phyloP scores from a whole-genome alignment of 2,329 filamentous ascomycete species.

The Ophiostoma sp. region DNA sequence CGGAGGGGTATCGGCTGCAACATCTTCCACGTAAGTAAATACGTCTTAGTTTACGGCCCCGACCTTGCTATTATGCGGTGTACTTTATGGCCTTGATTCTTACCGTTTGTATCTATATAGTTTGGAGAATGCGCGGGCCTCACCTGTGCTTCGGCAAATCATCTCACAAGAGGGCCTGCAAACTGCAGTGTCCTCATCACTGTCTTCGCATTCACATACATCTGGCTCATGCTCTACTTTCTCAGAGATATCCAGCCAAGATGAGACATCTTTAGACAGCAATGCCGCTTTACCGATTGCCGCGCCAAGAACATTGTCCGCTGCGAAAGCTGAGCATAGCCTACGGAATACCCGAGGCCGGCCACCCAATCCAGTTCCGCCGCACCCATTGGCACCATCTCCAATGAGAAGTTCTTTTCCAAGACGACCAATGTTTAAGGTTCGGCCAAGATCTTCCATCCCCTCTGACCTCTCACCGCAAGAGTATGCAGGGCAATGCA shows the following conservation, averaged over 20 bases:
- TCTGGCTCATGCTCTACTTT: constrained; percentile 57
- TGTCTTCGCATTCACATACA: constrained; percentile 53
- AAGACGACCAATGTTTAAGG: constrained; percentile 44
- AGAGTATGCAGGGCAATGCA: constrained; percentile 89
- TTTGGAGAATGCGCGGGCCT: not conserved
- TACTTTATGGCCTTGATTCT: not conserved
- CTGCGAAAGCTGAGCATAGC: not conserved
- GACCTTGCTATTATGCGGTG: not conserved
- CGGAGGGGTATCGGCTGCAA: no score
- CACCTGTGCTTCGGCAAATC: not conserved
- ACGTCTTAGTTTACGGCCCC: not conserved
- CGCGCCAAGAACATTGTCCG: no score
- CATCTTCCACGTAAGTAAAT: not conserved
- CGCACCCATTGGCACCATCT: not conserved
- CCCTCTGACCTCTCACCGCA: constrained; percentile 69
- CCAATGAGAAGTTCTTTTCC: not conserved
- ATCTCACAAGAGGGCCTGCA: constrained; percentile 25
- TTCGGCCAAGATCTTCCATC: constrained; percentile 79
- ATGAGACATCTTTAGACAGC: constrained; percentile 59
- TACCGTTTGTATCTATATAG: not conserved
- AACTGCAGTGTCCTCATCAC: constrained; percentile 54
- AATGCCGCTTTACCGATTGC: constrained; percentile 30
- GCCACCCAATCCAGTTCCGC: not conserved
- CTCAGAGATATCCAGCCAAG: constrained; percentile 62
- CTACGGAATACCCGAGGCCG: no score